A percentile compares a stretch with the other conserved stretches of the same genome.
phyloP scores from a whole-genome alignment of 352 stramenopile genomes.

The Phytophthora pluvialis region DNA sequence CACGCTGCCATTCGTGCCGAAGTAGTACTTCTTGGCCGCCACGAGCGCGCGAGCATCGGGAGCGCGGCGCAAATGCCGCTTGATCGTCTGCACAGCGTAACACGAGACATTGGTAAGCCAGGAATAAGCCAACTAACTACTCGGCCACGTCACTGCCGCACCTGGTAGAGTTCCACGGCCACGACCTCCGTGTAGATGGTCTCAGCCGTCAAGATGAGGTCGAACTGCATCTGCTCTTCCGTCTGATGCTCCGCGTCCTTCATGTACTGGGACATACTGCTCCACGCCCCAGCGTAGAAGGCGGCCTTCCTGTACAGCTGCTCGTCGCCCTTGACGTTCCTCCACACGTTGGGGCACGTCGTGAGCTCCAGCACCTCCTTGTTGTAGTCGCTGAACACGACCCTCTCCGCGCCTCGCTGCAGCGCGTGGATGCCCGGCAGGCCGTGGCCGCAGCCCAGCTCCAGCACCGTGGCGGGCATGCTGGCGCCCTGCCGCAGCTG shows the following conservation, averaged over 20 bases:
- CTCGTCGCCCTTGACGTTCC: conserved; percentile 43
- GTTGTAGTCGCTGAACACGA: conserved; percentile 90
- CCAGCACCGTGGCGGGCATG: conserved; percentile 55
- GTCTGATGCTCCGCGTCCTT: conserved; percentile 38
- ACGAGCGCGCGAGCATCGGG: conserved; percentile 63
- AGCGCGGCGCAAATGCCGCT: conserved; percentile 60
- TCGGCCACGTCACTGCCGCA: conserved; percentile 19
- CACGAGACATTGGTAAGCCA: conserved; percentile 5
- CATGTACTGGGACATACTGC: conserved; percentile 66
- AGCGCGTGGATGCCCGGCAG: conserved; percentile 81
- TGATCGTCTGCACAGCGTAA: conserved; percentile 62
- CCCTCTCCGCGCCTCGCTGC: conserved; percentile 60
- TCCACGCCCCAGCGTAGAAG: conserved; percentile 85
- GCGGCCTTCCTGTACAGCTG: conserved; percentile 44
- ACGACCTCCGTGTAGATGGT: conserved; percentile 88
- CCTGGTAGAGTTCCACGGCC: conserved; percentile 71
- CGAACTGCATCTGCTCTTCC: conserved; percentile 54
- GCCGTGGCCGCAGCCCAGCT: conserved; percentile 83
- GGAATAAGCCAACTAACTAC: background rate
- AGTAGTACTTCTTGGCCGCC: conserved; percentile 90
- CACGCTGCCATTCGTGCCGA: conserved; percentile 86
- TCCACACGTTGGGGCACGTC: conserved; percentile 79
- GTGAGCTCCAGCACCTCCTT: conserved; percentile 89
- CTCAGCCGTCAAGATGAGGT: conserved; percentile 85
- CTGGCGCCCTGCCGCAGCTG: conserved; percentile 27